phyloP scores from a whole-genome alignment of 106 monocot species.

The Allium fistulosum region DNA sequence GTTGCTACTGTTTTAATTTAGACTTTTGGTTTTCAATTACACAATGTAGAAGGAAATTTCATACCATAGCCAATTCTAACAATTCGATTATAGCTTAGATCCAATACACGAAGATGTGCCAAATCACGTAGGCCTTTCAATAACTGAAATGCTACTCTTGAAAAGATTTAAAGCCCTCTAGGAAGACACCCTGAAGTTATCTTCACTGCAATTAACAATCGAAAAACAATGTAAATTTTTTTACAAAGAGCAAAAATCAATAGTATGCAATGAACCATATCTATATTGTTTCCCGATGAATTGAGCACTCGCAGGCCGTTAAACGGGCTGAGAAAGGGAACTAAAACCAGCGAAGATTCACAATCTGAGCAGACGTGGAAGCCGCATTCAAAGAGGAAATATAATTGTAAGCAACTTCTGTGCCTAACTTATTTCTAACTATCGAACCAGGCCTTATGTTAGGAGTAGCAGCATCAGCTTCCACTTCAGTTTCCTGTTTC shows the following conservation, averaged over 20 bases:
- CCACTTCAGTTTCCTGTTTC: constrained; percentile 10
- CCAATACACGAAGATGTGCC: constrained; percentile 63
- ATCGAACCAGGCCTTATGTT: constrained; percentile 11
- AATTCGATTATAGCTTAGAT: constrained; percentile 72
- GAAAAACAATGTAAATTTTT: neutral
- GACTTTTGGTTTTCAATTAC: no score
- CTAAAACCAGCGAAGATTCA: constrained; percentile 50
- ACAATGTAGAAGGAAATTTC: neutral
- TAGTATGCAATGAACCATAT: constrained; percentile 18
- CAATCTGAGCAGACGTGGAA: constrained; percentile 45
- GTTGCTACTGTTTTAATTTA: no score
- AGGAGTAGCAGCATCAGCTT: constrained; percentile 9
- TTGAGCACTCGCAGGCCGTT: constrained; percentile 33
- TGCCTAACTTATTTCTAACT: constrained; percentile 34
- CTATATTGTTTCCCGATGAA: constrained; percentile 54
- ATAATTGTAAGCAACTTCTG: constrained; percentile 43
- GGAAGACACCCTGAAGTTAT: constrained; percentile 75
- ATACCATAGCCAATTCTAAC: constrained; percentile 84
- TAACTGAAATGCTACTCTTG: constrained; percentile 60
- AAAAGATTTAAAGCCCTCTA: constrained; percentile 85
- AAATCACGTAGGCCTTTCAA: constrained; percentile 89
- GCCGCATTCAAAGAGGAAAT: constrained; percentile 54
- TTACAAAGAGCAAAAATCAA: neutral
- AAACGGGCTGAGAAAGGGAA: constrained; percentile 50
- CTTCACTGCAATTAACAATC: constrained; percentile 32